A percentile compares a stretch with the other conserved stretches of the same genome.
These are phyloP conservation scores for Dactylellina cionopaga DNA, from an alignment of 2,329 filamentous ascomycete genomes.

Conservation along the genomic window DNA sequence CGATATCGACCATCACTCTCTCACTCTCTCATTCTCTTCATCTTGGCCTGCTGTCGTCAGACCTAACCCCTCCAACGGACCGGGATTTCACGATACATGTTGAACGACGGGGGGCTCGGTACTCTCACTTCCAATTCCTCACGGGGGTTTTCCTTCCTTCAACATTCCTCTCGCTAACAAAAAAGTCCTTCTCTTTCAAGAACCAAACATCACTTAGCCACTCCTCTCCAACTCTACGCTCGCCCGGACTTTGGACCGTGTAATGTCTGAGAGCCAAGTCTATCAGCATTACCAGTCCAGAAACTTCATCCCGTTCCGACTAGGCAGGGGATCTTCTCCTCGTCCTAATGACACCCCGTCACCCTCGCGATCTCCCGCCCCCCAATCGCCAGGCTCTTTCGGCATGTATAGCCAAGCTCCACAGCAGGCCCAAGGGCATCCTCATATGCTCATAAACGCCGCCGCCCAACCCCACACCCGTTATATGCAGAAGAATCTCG, in stretches of 20 bases:
- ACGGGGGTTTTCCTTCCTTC: background rate
- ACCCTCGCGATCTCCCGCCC: conserved; percentile 68
- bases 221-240: conserved; percentile 8
- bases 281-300: conserved; percentile 52
- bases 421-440: conserved; percentile 55
- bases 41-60: background rate
- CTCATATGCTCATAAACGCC: conserved; percentile 56
- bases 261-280: conserved; percentile 53
- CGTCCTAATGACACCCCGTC: conserved; percentile 65
- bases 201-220: conserved; percentile 32
- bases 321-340: conserved; percentile 53
- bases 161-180: too few relatives aligned
- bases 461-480: conserved; percentile 54
- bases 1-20: background rate
- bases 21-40: background rate
- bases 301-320: conserved; percentile 49
- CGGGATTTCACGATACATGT: conserved; percentile 19
- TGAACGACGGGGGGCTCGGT: conserved; percentile 45
- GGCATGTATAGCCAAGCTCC: conserved; percentile 53
- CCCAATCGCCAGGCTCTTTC: conserved; percentile 56
- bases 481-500: conserved; percentile 56
- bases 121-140: conserved; percentile 4
- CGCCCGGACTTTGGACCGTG: conserved; percentile 26
- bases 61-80: background rate
- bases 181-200: conserved; percentile 1